These are phyloP conservation scores for Dactylellina sp. DNA, from an alignment of 2,329 filamentous ascomycete genomes.

Conservation along the genomic window DNA sequence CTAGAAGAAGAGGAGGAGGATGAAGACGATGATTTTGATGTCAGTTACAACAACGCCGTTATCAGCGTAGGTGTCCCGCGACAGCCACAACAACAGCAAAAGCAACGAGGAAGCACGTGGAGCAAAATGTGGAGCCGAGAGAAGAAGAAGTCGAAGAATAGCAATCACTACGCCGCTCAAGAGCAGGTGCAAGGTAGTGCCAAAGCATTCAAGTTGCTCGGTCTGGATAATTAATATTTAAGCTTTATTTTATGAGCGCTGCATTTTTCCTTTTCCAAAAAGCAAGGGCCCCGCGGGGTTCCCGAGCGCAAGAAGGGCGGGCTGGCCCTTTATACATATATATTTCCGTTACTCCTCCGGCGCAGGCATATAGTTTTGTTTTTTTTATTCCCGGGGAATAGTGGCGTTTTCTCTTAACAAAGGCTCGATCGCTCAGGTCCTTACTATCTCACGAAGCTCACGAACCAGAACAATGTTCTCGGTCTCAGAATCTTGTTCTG, in stretches of 20 bases:
- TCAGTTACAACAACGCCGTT: slow-evolving; percentile 38
- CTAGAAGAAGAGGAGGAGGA: slow-evolving; percentile 43
- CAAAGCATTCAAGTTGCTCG: slow-evolving; percentile 54
- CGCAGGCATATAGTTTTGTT: slow-evolving; percentile 5
- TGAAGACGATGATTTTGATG: slow-evolving; percentile 50
- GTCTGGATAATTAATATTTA: slow-evolving; percentile 41
- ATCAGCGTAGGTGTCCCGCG: slow-evolving; percentile 47
- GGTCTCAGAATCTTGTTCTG: slow-evolving; percentile 6
- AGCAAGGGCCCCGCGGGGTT: not conserved
- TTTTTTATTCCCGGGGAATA: slow-evolving; percentile 26
- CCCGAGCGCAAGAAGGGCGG: slow-evolving; percentile 21
- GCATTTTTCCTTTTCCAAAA: not conserved
- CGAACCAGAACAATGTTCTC: slow-evolving; percentile 21
- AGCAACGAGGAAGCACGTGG: slow-evolving; percentile 45
- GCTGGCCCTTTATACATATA: slow-evolving; percentile 13
- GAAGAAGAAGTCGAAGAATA: slow-evolving; percentile 33
- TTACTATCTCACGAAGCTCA: slow-evolving; percentile 39
- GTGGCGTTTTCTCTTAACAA: slow-evolving; percentile 31
- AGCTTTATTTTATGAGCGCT: not conserved
- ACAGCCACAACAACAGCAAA: slow-evolving; percentile 27
- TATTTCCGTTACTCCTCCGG: slow-evolving; percentile 8
- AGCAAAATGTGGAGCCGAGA: slow-evolving; percentile 56
- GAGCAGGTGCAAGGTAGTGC: slow-evolving; percentile 52
- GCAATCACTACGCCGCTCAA: slow-evolving; percentile 24
- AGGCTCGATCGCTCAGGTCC: slow-evolving; percentile 19